phyloP scores from a whole-genome alignment of 2,329 filamentous ascomycete species.

The Chaetomium sp. region DNA sequence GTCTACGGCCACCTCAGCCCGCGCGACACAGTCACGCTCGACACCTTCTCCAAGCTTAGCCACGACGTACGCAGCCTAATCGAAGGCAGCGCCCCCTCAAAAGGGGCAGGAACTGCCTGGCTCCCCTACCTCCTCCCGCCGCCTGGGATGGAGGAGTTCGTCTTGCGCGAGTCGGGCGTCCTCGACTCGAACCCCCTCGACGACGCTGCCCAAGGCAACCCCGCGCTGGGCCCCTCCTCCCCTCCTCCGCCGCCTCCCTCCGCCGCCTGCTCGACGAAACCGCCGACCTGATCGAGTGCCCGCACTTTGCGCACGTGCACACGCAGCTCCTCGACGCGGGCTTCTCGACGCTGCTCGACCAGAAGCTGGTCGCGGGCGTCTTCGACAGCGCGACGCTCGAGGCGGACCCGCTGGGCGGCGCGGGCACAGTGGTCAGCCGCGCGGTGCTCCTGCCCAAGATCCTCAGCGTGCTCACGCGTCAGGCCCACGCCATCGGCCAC shows the following conservation, averaged over 20 bases:
- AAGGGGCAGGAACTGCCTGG: conserved; percentile 66
- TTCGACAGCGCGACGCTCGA: conserved; percentile 58
- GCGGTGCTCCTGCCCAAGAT: conserved; percentile 77
- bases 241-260: conserved; percentile 61
- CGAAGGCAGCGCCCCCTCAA: conserved; percentile 61
- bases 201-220: conserved; percentile 21
- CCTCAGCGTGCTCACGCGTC: conserved; percentile 83
- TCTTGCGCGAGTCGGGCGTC: conserved; percentile 85
- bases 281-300: conserved; percentile 91
- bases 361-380: conserved; percentile 75
- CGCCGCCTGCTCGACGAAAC: conserved; percentile 92
- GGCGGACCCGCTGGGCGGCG: conserved; percentile 29
- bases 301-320: conserved; percentile 83
- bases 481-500: conserved; percentile 86
- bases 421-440: conserved; percentile 43
- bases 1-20: conserved; percentile 89
- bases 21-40: conserved; percentile 81
- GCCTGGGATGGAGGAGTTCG: conserved; percentile 73
- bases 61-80: conserved; percentile 81
- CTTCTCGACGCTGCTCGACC: conserved; percentile 81
- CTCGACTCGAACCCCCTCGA: conserved; percentile 51
- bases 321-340: conserved; percentile 83
- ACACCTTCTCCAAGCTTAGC: conserved; percentile 76
- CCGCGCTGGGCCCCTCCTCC: conserved; percentile 42
- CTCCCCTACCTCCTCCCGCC: conserved; percentile 82